Conservation (phyloP, 1,139 yeast genomes). For the Tardiomyces blankii region DNA sequence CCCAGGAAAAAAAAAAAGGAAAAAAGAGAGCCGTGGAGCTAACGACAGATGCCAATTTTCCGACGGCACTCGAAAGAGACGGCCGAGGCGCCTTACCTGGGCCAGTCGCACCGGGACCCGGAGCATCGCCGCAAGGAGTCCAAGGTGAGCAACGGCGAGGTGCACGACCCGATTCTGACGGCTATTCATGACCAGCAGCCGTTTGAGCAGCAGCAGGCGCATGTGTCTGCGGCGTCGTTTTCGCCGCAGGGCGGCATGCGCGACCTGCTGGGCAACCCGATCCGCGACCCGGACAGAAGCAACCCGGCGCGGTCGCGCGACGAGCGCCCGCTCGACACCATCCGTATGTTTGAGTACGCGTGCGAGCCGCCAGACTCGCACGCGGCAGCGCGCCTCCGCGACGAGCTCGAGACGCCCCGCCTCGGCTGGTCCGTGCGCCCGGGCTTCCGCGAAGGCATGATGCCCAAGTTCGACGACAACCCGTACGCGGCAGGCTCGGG, state of each 20-base stretch:
- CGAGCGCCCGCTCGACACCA: slow-evolving; percentile 93
- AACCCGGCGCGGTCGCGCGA: slow-evolving; percentile 88
- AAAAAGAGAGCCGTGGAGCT: no score
- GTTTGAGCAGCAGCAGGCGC: slow-evolving; percentile 51
- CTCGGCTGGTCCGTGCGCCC: slow-evolving; percentile 71
- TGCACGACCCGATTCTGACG: slow-evolving; percentile 79
- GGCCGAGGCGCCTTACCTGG: neutral
- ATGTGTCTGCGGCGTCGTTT: slow-evolving; percentile 32
- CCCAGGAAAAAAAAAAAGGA: no score
- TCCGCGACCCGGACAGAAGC: slow-evolving; percentile 66
- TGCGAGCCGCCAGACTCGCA: slow-evolving; percentile 65
- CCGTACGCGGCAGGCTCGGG: slow-evolving; percentile 25
- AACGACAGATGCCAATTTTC: neutral
- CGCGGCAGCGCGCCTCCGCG: slow-evolving; percentile 39
- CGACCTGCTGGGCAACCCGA: slow-evolving; percentile 78
- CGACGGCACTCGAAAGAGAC: neutral
- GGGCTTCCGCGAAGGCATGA: slow-evolving; percentile 33
- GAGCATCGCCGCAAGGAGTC: neutral
- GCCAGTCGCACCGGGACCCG: slow-evolving; percentile 1
- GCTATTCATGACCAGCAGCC: slow-evolving; percentile 97
- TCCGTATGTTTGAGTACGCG: slow-evolving; percentile 82
- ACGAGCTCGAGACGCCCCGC: slow-evolving; percentile 64
- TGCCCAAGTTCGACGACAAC: slow-evolving; percentile 27
- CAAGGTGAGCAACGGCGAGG: slow-evolving; percentile 23
- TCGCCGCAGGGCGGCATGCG: slow-evolving; percentile 36